phyloP scores from a whole-genome alignment of 148 eudicot genomes.

The Vaccinium darrowii region DNA sequence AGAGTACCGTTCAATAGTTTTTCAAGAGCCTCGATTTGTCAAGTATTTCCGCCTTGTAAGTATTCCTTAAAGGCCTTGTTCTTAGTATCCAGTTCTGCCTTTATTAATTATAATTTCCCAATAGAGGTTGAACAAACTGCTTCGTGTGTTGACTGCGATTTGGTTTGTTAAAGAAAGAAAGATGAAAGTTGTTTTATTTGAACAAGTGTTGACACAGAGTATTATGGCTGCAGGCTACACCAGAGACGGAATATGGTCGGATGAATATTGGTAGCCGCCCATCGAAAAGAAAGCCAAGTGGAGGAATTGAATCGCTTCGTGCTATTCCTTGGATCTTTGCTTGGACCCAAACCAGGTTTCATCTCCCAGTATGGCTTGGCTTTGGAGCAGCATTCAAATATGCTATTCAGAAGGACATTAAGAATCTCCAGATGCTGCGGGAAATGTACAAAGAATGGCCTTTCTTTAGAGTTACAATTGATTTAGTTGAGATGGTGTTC shows the following conservation, averaged over 20 bases:
- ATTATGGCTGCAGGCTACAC: slow-evolving; percentile 64
- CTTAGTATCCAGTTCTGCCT: background rate
- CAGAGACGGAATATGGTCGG: slow-evolving; percentile 88
- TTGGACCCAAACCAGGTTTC: slow-evolving; percentile 97
- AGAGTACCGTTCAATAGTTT: slow-evolving; percentile 84
- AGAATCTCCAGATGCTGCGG: slow-evolving; percentile 71
- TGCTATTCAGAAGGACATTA: slow-evolving; percentile 61
- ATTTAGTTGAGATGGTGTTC: slow-evolving; percentile 94
- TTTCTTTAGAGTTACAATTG: slow-evolving; percentile 96
- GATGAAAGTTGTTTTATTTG: background rate
- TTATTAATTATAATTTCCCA: background rate
- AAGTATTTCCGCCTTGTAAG: slow-evolving; percentile 97
- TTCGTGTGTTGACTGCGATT: background rate
- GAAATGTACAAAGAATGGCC: slow-evolving; percentile 98
- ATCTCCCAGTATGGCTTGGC: slow-evolving; percentile 98
- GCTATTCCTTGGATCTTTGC: slow-evolving; percentile 99
- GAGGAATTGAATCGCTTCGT: slow-evolving; percentile 94
- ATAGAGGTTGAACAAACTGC: background rate
- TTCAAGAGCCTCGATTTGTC: slow-evolving; percentile 89
- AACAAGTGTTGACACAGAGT: background rate
- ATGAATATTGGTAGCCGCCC: slow-evolving; percentile 99
- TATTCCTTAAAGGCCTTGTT: background rate
- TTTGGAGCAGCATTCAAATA: slow-evolving; percentile 81
- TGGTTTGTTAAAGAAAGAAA: background rate
- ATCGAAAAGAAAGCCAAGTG: slow-evolving; percentile 94